Conservation (phyloP, 2,329 filamentous ascomycete species). For the Alternaria arbusti region DNA sequence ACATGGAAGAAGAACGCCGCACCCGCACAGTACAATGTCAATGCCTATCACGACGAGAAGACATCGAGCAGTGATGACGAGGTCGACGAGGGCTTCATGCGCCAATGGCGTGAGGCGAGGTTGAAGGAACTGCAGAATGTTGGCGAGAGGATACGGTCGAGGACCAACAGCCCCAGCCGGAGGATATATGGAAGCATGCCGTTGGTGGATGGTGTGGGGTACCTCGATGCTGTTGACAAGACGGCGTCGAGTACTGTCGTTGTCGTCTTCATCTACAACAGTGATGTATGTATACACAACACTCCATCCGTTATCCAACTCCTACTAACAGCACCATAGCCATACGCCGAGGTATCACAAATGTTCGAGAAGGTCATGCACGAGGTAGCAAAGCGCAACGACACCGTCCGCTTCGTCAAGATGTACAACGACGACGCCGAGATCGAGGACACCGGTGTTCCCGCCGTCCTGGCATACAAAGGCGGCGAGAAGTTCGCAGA, state of each 20-base stretch:
- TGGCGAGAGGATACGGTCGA: slow-evolving; percentile 62
- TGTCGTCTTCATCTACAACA: slow-evolving; percentile 77
- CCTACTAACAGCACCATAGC: background rate
- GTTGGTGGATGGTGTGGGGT: slow-evolving; percentile 86
- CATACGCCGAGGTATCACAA: background rate
- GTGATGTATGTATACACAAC: too few species aligned
- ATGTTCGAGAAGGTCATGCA: slow-evolving; percentile 55
- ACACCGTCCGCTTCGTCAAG: slow-evolving; percentile 83
- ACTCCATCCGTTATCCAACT: too few species aligned
- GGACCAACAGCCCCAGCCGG: slow-evolving; percentile 77
- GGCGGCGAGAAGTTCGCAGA: slow-evolving; percentile 91
- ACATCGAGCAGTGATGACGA: slow-evolving; percentile 56
- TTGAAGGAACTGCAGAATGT: slow-evolving; percentile 75
- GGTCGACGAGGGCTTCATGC: slow-evolving; percentile 81
- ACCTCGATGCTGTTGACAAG: slow-evolving; percentile 95
- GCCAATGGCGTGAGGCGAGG: slow-evolving; percentile 82
- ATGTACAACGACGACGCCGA: slow-evolving; percentile 91
- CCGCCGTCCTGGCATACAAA: slow-evolving; percentile 86
- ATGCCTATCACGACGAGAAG: slow-evolving; percentile 59
- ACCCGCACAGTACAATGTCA: slow-evolving; percentile 28
- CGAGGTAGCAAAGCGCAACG: slow-evolving; percentile 74
- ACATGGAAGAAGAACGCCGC: slow-evolving; percentile 39
- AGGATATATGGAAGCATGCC: slow-evolving; percentile 80
- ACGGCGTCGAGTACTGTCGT: slow-evolving; percentile 81
- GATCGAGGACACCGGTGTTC: slow-evolving; percentile 87